These are phyloP conservation scores for Xylariaceae sp. DNA, from an alignment of 2,329 filamentous ascomycete genomes.

Conservation along the genomic window DNA sequence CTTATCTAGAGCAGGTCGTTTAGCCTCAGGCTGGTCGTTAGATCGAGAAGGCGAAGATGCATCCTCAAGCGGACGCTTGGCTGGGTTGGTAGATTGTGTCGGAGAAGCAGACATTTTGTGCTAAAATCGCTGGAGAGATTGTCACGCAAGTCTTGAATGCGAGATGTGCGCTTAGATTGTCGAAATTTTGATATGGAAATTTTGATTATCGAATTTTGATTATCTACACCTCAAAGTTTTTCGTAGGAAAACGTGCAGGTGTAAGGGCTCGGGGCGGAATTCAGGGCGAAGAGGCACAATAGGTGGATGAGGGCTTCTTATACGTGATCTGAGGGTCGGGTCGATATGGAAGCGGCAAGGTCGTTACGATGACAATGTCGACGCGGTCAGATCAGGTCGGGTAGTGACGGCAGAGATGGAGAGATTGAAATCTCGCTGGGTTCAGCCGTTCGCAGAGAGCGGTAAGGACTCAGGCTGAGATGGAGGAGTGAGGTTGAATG, in stretches of 20 bases:
- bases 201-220: slow-evolving; percentile 48
- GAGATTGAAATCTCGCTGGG: slow-evolving; percentile 26
- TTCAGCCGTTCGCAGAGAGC: slow-evolving; percentile 28
- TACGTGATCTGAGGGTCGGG: slow-evolving; percentile 28
- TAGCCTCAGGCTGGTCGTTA: slow-evolving; percentile 92
- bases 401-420: slow-evolving; percentile 25
- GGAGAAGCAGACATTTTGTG: slow-evolving; percentile 70
- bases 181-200: slow-evolving; percentile 39
- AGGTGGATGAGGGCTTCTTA: slow-evolving; percentile 24
- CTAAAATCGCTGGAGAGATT: slow-evolving; percentile 32
- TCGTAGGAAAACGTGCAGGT: slow-evolving; percentile 93
- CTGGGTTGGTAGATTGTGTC: slow-evolving; percentile 61
- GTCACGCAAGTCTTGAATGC: slow-evolving; percentile 19
- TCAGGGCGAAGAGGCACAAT: slow-evolving; percentile 34
- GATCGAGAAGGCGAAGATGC: slow-evolving; percentile 89
- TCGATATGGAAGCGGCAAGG: slow-evolving; percentile 29
- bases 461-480: slow-evolving; percentile 16
- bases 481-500: slow-evolving; percentile 16
- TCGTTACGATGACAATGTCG: slow-evolving; percentile 32
- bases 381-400: slow-evolving; percentile 22
- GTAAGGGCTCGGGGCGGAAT: slow-evolving; percentile 59
- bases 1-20: slow-evolving; percentile 94
- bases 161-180: slow-evolving; percentile 36
- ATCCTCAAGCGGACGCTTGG: slow-evolving; percentile 94
- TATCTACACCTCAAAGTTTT: slow-evolving; percentile 86